phyloP scores from a whole-genome alignment of 345 rosid genomes.

The Acer yangbiense region DNA sequence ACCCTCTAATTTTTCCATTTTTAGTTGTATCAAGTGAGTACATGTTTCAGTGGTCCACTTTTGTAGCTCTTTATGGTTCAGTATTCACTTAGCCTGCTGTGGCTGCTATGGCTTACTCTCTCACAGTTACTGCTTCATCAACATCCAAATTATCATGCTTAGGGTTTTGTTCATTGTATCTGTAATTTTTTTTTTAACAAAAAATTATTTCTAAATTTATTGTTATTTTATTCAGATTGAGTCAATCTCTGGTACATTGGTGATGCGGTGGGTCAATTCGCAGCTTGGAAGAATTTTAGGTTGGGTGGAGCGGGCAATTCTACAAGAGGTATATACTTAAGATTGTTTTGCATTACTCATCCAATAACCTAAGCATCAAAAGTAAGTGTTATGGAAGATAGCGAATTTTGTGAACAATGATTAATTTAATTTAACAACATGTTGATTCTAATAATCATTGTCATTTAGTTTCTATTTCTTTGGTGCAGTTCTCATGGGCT shows the following conservation, averaged over 20 bases:
- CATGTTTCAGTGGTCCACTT: conserved; percentile 1
- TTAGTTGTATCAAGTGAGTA: background rate
- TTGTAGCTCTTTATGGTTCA: background rate
- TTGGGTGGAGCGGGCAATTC: conserved; percentile 96
- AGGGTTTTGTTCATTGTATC: conserved; percentile 14
- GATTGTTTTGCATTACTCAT: background rate
- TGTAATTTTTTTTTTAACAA: background rate
- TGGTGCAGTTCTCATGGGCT: background rate
- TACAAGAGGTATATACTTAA: conserved; percentile 69
- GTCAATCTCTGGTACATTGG: conserved; percentile 87
- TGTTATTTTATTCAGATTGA: conserved; percentile 58
- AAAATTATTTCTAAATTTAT: background rate
- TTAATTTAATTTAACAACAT: background rate
- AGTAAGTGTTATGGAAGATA: background rate
- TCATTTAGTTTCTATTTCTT: background rate
- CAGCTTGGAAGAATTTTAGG: conserved; percentile 85
- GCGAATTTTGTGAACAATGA: background rate
- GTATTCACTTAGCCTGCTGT: background rate
- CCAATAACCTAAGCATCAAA: background rate
- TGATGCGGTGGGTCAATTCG: conserved; percentile 92
- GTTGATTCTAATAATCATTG: background rate
- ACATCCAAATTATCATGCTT: conserved; percentile 7
- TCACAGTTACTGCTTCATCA: conserved; percentile 2
- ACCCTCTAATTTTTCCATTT: background rate
- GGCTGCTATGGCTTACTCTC: background rate